Conservation (phyloP, 2,329 filamentous ascomycete species). For the Pseudogymnoascus sp. region DNA sequence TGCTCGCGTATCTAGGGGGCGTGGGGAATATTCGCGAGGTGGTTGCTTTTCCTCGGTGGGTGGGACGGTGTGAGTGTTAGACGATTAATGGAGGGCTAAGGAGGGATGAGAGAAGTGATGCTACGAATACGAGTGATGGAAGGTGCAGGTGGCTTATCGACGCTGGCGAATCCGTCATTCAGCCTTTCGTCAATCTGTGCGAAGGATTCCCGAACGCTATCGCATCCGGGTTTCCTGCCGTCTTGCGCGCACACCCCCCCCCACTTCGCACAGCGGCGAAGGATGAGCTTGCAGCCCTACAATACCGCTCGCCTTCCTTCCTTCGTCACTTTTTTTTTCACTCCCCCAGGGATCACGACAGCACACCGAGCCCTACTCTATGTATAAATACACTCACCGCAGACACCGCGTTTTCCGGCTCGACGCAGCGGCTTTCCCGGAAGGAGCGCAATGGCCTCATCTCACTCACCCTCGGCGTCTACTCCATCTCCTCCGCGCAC, state of each 20-base stretch:
- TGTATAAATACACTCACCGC: neutral
- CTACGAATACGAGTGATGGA: neutral
- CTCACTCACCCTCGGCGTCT: neutral
- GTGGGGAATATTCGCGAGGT: constrained; percentile 60
- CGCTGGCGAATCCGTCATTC: neutral
- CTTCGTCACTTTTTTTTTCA: neutral
- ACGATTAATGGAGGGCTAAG: neutral
- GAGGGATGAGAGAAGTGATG: neutral
- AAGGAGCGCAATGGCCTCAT: neutral
- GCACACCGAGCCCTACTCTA: neutral
- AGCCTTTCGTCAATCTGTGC: neutral
- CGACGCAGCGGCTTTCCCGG: neutral
- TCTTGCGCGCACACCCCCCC: neutral
- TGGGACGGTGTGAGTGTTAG: constrained; percentile 33
- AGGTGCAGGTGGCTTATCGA: neutral
- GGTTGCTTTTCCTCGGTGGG: constrained; percentile 59
- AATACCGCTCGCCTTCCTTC: neutral
- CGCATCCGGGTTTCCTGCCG: neutral
- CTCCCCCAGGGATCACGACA: neutral
- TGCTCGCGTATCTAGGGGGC: constrained; percentile 59
- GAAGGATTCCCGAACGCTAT: neutral
- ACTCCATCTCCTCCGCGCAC: neutral
- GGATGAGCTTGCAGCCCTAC: neutral
- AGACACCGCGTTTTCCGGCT: neutral
- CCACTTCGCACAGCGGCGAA: neutral